These are phyloP conservation scores for Wickerhamomyces kurtzmanii DNA, from an alignment of 805 yeast genomes.

Conservation along the genomic window DNA sequence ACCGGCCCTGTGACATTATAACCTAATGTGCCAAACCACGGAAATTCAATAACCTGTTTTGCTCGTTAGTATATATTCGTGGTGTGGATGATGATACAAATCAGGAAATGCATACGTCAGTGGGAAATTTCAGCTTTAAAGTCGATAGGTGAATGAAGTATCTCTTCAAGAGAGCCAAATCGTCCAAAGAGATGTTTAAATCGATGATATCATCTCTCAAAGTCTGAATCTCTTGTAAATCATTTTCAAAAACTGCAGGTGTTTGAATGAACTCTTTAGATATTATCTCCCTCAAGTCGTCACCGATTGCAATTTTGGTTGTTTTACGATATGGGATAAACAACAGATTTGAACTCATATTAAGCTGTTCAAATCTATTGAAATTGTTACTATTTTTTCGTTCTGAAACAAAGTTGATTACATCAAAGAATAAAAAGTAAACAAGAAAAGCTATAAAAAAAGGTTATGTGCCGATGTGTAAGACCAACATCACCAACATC, in stretches of 20 bases:
- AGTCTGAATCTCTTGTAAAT: slow-evolving; percentile 29
- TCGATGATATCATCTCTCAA: slow-evolving; percentile 32
- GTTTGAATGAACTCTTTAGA: slow-evolving; percentile 36
- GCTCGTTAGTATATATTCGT: too few species aligned
- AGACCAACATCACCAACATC: too few species aligned
- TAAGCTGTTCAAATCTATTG: not conserved
- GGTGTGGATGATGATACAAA: too few species aligned
- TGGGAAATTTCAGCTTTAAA: slow-evolving; percentile 50
- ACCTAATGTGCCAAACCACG: slow-evolving; percentile 69
- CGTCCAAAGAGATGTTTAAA: slow-evolving; percentile 25
- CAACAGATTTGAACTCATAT: slow-evolving; percentile 27
- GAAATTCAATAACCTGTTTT: slow-evolving; percentile 48
- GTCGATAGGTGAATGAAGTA: slow-evolving; percentile 38
- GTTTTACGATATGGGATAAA: slow-evolving; percentile 43
- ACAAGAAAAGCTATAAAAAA: too few species aligned
- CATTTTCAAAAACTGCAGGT: slow-evolving; percentile 28
- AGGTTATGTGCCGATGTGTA: too few species aligned
- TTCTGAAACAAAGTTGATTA: slow-evolving; percentile 1
- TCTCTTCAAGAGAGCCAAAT: slow-evolving; percentile 25
- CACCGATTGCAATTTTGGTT: slow-evolving; percentile 27
- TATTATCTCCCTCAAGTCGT: slow-evolving; percentile 31
- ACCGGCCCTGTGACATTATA: slow-evolving; percentile 40
- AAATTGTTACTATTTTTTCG: not conserved
- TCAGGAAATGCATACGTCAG: too few species aligned
- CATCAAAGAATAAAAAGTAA: slow-evolving; percentile 2